Base-by-base conservation (phyloP, 2,329 filamentous ascomycete genomes). In the Sporothrix phasma region DNA sequence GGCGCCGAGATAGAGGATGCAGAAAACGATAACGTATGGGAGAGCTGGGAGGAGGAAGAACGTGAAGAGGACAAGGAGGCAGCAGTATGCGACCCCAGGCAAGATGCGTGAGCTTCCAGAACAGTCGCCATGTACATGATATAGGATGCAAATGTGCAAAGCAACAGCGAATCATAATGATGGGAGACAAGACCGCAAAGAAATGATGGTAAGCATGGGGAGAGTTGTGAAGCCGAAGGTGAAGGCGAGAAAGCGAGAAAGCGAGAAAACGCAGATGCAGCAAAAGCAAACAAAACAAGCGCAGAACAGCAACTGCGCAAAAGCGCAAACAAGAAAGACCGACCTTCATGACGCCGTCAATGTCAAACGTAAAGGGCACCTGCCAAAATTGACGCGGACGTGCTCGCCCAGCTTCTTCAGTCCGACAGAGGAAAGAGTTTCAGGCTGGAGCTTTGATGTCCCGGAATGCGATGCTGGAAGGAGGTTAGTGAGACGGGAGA, bases 301-400 rank as follows among this genome's bases (percentile, higher is more conserved):
- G 37, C n/a, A 22, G 41, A 15, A 39, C n/a, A 41, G 22, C 53
- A 37, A 29, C 31, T n/a, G 5, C 6, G 19, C 1, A 47, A 29
- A 54, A 29, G 19, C 26, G 11, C n/a, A 15, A 56, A 22, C 37
- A 26, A 41, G n/a, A 64, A 39, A 26, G 45, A 26, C 82, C 71
- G 81, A 89, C 89, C 79, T 82, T 83, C 78, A 96, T 88, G 81
- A 94, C 84, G 66, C 84, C 83, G 74, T 97, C 90, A 69, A 99
- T 97, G 73, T 97, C 90, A 76, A 88, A 99, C 51, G 90, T 82
- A 74, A 97, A 97, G 3, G 89, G 88, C 62, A 82, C 83, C 74
- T 88, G 84, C 54, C 86, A 75, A 89, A 88, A 71, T 89, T 89
- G 68, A 80, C 83, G 66, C 79, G 76, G 65, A 88, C 73, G 68